Conservation (phyloP, 2,329 filamentous ascomycete species). For the Epichloe sibirici region DNA sequence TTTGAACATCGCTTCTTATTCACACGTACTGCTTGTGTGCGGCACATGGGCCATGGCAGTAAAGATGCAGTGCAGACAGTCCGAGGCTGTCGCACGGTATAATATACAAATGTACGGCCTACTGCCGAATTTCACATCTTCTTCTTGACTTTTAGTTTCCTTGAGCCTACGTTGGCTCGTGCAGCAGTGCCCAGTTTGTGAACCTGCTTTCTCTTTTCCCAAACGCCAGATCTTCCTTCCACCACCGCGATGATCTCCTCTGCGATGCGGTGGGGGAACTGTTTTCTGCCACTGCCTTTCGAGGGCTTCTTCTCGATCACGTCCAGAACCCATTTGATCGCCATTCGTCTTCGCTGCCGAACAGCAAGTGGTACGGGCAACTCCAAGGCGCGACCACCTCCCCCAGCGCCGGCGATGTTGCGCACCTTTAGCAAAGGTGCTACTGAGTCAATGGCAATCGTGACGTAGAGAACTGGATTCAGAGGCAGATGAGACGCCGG, state of each 20-base stretch:
- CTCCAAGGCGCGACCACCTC: constrained; percentile 75
- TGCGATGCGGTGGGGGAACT: constrained; percentile 67
- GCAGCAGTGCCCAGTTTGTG: constrained; percentile 74
- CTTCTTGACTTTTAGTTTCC: constrained; percentile 24
- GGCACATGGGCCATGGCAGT: background rate
- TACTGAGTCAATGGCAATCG: constrained; percentile 82
- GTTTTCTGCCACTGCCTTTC: constrained; percentile 55
- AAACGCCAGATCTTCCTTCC: constrained; percentile 71
- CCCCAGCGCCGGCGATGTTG: constrained; percentile 62
- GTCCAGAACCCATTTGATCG: constrained; percentile 82
- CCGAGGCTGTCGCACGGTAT: background rate
- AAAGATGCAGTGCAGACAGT: background rate
- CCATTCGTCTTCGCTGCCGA: constrained; percentile 64
- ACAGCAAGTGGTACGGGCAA: constrained; percentile 66
- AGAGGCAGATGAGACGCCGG: constrained; percentile 71
- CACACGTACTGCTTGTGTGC: background rate
- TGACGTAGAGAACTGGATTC: constrained; percentile 81
- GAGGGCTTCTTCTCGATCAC: constrained; percentile 68
- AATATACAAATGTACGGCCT: background rate
- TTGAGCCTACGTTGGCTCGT: constrained; percentile 55
- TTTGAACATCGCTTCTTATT: background rate
- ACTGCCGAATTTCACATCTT: constrained; percentile 15
- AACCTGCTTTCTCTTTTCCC: constrained; percentile 66
- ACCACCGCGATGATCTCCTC: constrained; percentile 80
- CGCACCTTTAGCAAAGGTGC: constrained; percentile 77